phyloP scores from a whole-genome alignment of 306 rosid species.

The Crataegus laevigata region DNA sequence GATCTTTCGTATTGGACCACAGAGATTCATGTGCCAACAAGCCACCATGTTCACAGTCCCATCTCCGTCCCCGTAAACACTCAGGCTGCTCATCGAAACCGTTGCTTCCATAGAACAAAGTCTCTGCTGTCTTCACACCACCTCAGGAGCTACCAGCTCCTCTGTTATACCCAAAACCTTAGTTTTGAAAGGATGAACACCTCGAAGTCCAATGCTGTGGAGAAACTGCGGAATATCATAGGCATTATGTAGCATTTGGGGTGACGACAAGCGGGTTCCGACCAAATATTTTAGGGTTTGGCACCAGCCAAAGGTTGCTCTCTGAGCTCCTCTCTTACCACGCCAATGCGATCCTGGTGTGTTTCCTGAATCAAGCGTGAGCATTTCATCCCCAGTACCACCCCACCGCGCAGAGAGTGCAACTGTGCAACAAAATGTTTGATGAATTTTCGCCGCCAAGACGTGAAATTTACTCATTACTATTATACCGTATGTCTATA shows the following conservation, averaged over 20 bases:
- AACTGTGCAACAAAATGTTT: slow-evolving; percentile 67
- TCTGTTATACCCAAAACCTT: slow-evolving; percentile 47
- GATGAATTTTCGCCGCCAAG: slow-evolving; percentile 55
- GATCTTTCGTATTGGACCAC: slow-evolving; percentile 47
- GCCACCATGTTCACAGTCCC: slow-evolving; percentile 79
- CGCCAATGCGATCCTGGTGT: slow-evolving; percentile 71
- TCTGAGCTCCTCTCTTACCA: slow-evolving; percentile 68
- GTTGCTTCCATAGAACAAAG: slow-evolving; percentile 37
- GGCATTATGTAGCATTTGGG: slow-evolving; percentile 35
- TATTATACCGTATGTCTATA: no score
- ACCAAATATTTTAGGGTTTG: slow-evolving; percentile 54
- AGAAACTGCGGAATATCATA: slow-evolving; percentile 53
- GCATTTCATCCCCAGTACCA: slow-evolving; percentile 62
- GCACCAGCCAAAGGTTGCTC: slow-evolving; percentile 81
- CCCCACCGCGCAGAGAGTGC: slow-evolving; percentile 90
- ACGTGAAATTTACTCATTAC: no score
- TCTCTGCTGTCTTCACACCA: slow-evolving; percentile 57
- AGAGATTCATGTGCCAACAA: slow-evolving; percentile 51
- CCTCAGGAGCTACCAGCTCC: slow-evolving; percentile 43
- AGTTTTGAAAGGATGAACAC: slow-evolving; percentile 51
- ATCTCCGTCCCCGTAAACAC: slow-evolving; percentile 71
- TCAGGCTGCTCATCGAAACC: slow-evolving; percentile 68
- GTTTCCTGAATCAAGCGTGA: slow-evolving; percentile 77
- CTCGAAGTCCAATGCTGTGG: slow-evolving; percentile 54
- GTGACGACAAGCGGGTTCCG: slow-evolving; percentile 43